A percentile compares a stretch with the other conserved stretches of the same genome.
Conservation (phyloP, 345 rosid genomes). For the Ceriops tagal region DNA sequence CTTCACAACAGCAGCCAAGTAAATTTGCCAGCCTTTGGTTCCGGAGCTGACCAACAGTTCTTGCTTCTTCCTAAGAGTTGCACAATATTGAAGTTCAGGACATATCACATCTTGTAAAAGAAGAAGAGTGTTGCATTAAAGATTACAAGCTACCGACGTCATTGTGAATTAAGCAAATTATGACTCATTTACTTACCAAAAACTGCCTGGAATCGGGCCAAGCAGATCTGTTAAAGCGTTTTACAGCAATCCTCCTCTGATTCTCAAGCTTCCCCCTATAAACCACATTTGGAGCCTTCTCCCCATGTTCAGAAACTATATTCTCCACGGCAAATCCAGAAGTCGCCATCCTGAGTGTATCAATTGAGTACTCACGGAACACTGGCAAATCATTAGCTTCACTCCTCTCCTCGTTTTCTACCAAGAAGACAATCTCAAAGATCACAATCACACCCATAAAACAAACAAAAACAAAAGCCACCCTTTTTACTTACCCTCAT, state of each 20-base stretch:
- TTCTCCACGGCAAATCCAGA: constrained; percentile 43
- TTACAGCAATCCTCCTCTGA: constrained; percentile 41
- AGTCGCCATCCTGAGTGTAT: constrained; percentile 41
- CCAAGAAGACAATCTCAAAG: constrained; percentile 9
- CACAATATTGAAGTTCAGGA: not conserved
- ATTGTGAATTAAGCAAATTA: not conserved
- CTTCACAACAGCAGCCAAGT: constrained; percentile 48
- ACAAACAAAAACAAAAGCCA: constrained; percentile 8
- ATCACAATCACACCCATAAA: constrained; percentile 7
- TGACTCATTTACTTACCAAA: constrained; percentile 25
- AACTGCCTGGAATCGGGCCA: constrained; percentile 47
- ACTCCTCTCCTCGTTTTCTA: constrained; percentile 28
- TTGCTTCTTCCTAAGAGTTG: constrained; percentile 42
- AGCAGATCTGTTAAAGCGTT: constrained; percentile 41
- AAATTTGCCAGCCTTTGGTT: constrained; percentile 43
- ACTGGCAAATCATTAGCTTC: constrained; percentile 27
- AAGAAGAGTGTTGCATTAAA: not conserved
- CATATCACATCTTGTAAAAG: not conserved
- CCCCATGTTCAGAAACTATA: constrained; percentile 50
- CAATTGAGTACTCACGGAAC: constrained; percentile 34
- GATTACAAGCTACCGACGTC: not conserved
- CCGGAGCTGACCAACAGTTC: constrained; percentile 45
- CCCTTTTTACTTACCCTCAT: constrained; percentile 31
- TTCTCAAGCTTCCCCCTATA: constrained; percentile 42
- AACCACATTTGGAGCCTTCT: constrained; percentile 45